Base-by-base conservation (phyloP, 1,139 yeast genomes). In the Torulaspora pretoriensis region DNA sequence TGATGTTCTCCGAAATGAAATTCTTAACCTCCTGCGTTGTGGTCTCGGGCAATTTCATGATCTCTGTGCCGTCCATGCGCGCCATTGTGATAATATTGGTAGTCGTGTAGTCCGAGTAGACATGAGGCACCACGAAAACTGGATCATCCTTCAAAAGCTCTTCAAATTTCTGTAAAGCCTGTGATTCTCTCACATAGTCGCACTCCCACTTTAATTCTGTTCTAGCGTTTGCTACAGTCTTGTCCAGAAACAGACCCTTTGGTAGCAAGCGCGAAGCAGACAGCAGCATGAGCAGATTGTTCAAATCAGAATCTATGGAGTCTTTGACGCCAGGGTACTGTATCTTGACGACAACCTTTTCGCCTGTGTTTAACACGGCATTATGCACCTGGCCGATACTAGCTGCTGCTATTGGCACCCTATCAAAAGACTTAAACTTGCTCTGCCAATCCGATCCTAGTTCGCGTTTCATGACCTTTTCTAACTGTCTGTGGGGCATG, bases 291-390 rank as follows among this genome's bases (percentile, higher is more conserved):
- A 88, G 68, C 48, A 92, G 69, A 56, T 89, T 90, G 65, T 86
- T 92, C 63, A 92, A 75, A 66, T 92, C 99, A 2, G 96, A 85
- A 63, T 92, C 97, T 57, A 92, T 94, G 9, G 95, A 83, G 52
- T 84, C 81, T 17, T 85, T 94, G 9, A 92, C 97, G n/a, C 98
- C 98, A 0, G 99, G 99, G 59, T 92, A 92, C 64, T 92, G 99
- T 3, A 92, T 89, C 62, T 92, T 92, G 10, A 92, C 95, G n/a
- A 95, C 98, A 24, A 90, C 96, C 26, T 79, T 78, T 51, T 78
- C 75, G 27, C 77, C 79, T 28, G 65, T 65, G 8, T 68, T 72
- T 16, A 95, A 73, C 8, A 78, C 81, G 1, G 96, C 98, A 38
- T 74, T 75, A 67, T 92, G 98, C 3, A 92, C 98, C 66, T 92